Evolutionary conservation across 1,284 basidiomycete genomes (phyloP), one percentile per base, ranked within the genome.

Genomic region (Cutaneotrichosporon arboriforme): DNA sequence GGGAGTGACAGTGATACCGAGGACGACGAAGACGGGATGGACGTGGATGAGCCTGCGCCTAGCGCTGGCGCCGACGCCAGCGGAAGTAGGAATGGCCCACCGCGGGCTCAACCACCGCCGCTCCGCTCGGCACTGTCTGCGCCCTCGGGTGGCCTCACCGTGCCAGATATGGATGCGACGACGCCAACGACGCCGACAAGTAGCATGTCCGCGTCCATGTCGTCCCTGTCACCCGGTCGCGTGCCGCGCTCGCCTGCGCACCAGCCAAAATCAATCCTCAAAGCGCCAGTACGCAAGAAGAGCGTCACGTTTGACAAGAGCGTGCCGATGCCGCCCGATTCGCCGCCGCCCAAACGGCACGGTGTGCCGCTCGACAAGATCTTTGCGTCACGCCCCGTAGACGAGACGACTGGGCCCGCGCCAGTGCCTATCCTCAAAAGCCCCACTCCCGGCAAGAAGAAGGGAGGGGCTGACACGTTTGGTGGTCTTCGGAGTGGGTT

Each of bases 221-320:
- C 20, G 38, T 34, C 22, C 22, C 14, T 8, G 5, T 37, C 40
- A n/a, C 20, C 34, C 22, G 4, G 31, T 20, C 33, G 15, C 23
- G 31, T 7, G 13, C 18, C 36, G 48, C 31, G 46, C 9, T 54
- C 52, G 20, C 46, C 51, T 4, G 36, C 34, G 5, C 39, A 23
- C 12, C 54, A 50, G 9, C 58, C 65, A 2, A 68, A 69, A 45
- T 66, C 63, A 2, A 72, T 72, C 21, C 60, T 73, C 34, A 72
- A 73, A 55, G 55, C 61, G 13, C 64, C 66, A 0, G 33, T 54
- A 12, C 64, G 65, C 3, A 73, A 72, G 48, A 73, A 73, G 57
- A 66, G 63, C 15, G 71, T 73, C 15, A 59, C 68, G 3, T 73
- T 73, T 46, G 71, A 73, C 56, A 58, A 62, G 1, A 64, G 65